phyloP scores from a whole-genome alignment of 139 green algal genomes.

The Zygnema cylindricum region DNA sequence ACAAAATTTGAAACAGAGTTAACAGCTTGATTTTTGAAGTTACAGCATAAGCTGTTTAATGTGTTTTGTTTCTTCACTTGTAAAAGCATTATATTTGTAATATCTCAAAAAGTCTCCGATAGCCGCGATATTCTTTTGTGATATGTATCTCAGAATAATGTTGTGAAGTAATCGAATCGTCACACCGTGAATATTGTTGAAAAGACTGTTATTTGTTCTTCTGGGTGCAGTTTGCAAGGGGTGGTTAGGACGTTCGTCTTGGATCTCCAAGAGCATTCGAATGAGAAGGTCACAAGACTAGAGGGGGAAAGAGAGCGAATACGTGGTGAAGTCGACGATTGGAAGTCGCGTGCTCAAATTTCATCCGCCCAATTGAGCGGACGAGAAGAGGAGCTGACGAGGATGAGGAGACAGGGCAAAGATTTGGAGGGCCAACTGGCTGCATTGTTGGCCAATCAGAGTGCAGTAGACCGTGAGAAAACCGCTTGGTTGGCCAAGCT shows the following conservation, averaged over 20 bases:
- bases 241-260: neutral
- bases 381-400: neutral
- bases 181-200: neutral
- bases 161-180: neutral
- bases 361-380: neutral
- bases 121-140: no score
- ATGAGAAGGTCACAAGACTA: neutral
- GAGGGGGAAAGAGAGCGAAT: neutral
- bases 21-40: no score
- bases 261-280: neutral
- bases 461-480: neutral
- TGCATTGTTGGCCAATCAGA: neutral
- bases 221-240: neutral
- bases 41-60: no score
- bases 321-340: neutral
- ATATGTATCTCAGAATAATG: no score
- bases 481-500: neutral
- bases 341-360: neutral
- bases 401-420: neutral
- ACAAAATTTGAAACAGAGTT: no score
- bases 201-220: neutral
- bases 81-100: no score
- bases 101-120: no score
- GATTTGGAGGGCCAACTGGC: neutral
- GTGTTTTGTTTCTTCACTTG: no score